These are phyloP conservation scores for Nemania sp. DNA, from an alignment of 2,329 filamentous ascomycete species.

Conservation along the genomic window DNA sequence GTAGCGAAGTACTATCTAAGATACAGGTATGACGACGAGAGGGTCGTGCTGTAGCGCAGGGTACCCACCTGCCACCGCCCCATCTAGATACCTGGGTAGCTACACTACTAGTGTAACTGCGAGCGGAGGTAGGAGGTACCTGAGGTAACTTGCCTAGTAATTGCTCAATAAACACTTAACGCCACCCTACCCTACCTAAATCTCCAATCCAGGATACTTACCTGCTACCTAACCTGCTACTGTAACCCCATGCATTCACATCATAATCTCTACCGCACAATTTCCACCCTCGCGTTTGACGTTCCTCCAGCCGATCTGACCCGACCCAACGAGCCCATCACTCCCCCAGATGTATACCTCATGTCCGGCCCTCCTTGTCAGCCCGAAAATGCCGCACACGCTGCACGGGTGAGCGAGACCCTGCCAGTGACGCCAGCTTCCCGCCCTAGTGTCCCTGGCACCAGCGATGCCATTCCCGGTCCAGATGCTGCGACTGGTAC, in stretches of 20 bases:
- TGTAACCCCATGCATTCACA: conserved; percentile 21
- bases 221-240: conserved; percentile 4
- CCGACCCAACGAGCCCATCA: conserved; percentile 22
- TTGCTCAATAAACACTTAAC: conserved; percentile 14
- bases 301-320: conserved; percentile 17
- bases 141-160: background rate
- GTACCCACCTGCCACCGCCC: no score
- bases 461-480: conserved; percentile 19
- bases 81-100: no score
- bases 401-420: conserved; percentile 39
- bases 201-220: conserved; percentile 15
- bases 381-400: conserved; percentile 58
- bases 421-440: conserved; percentile 27
- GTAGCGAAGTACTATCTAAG: background rate
- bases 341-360: conserved; percentile 58
- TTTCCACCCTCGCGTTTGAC: conserved; percentile 27
- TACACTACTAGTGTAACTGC: no score
- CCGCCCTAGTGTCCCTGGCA: conserved; percentile 29
- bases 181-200: conserved; percentile 24
- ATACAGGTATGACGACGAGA: conserved; percentile 10
- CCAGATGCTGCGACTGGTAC: conserved; percentile 17
- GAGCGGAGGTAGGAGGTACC: background rate
- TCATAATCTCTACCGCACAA: conserved; percentile 31
- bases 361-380: conserved; percentile 58
- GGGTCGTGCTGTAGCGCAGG: conserved; percentile 12